A percentile compares a stretch with the other conserved stretches of the same genome.
phyloP scores from a whole-genome alignment of 768 basidiomycete species.

The Termitomyces titanicus region DNA sequence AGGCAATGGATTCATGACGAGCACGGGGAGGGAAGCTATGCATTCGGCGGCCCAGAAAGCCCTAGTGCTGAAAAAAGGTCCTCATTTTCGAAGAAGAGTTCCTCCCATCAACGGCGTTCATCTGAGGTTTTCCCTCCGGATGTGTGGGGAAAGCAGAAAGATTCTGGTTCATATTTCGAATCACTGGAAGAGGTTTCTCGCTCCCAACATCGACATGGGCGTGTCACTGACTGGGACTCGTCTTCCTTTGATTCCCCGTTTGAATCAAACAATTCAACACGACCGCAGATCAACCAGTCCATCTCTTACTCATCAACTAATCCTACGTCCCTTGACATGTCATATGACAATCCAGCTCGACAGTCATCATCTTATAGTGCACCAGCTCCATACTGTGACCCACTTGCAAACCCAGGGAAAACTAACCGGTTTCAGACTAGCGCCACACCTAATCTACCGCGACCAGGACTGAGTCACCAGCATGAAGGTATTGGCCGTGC shows the following conservation, averaged over 20 bases:
- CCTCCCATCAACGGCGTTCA: conserved; percentile 14
- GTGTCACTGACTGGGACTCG: conserved; percentile 27
- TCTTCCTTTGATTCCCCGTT: conserved; percentile 40
- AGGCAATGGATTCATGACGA: conserved; percentile 65
- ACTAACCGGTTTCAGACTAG: not conserved
- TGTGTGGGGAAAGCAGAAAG: conserved; percentile 52
- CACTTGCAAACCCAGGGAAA: not conserved
- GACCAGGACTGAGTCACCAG: conserved; percentile 44
- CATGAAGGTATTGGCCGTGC: conserved; percentile 66
- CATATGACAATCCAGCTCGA: conserved; percentile 4
- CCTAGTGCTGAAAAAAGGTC: conserved; percentile 31
- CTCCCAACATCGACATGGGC: conserved; percentile 18
- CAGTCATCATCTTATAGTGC: conserved; percentile 8
- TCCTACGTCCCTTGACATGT: conserved; percentile 6
- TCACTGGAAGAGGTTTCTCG: conserved; percentile 16
- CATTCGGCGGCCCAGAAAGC: conserved; percentile 53
- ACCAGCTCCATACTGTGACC: not conserved
- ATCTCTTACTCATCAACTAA: conserved; percentile 21
- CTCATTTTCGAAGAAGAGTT: conserved; percentile 38
- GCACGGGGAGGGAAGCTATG: conserved; percentile 41
- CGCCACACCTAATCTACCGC: conserved; percentile 22
- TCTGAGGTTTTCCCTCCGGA: conserved; percentile 52
- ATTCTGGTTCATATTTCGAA: conserved; percentile 56
- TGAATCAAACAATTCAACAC: conserved; percentile 35
- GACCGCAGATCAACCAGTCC: conserved; percentile 23